Percentiles rank a stretch among this genome's conserved stretches.
Conservation (phyloP, 345 rosid genomes). For the Salix dunnii region DNA sequence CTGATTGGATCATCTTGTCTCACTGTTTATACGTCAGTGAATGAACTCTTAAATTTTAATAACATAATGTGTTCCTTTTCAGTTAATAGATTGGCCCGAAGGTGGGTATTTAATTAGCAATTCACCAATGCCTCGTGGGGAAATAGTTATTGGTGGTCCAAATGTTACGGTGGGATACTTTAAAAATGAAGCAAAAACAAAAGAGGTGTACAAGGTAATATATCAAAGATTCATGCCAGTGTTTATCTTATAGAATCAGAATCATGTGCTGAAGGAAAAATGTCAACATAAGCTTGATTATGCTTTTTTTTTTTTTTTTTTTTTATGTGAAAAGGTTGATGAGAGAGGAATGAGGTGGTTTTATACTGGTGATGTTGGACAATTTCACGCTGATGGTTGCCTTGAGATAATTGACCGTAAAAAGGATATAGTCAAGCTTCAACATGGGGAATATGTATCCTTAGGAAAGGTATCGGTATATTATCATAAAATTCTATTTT, state of each 20-base stretch:
- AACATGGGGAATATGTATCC: constrained; percentile 97
- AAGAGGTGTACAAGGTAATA: constrained; percentile 81
- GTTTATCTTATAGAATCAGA: background rate
- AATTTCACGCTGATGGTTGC: constrained; percentile 89
- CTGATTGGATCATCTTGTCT: constrained; percentile 1
- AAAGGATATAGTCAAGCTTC: constrained; percentile 96
- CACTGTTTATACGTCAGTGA: background rate
- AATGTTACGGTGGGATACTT: constrained; percentile 88
- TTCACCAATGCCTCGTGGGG: constrained; percentile 94
- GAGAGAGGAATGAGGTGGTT: constrained; percentile 96
- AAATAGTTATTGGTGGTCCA: constrained; percentile 92
- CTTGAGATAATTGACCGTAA: constrained; percentile 95
- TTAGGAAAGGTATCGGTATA: constrained; percentile 75
- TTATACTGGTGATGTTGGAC: constrained; percentile 95
- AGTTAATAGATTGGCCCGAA: constrained; percentile 97
- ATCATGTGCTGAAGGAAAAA: background rate
- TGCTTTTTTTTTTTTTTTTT: background rate
- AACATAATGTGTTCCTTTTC: constrained; percentile 19
- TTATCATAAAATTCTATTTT: background rate
- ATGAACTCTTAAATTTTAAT: background rate
- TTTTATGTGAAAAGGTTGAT: constrained; percentile 59
- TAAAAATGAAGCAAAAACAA: constrained; percentile 82
- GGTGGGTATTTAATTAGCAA: constrained; percentile 75
- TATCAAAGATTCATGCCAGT: constrained; percentile 2
- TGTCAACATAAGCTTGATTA: background rate